Base-by-base conservation (phyloP, 2,329 filamentous ascomycete genomes). In the Coleophoma cylindrospora region DNA sequence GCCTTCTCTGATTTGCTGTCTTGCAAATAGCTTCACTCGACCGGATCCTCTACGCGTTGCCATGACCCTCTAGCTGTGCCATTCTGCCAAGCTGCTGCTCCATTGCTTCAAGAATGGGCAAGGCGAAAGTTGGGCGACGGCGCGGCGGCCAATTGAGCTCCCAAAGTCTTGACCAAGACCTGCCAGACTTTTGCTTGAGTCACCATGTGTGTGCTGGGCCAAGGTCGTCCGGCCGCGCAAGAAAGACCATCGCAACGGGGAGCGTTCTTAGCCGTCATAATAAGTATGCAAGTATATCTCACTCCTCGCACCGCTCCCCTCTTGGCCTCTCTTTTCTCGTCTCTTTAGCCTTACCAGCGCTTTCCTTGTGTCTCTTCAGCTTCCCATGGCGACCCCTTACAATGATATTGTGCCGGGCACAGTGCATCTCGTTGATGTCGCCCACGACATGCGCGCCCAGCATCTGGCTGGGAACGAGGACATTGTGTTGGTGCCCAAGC, bases 401-500 rank as follows among this genome's bases (percentile, higher is more conserved):
- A 38, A 27, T 27, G 41, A 45, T 40, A 32, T 45, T n/a, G 62
- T 60, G 4, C 58, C 58, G 6, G 58, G 60, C 40, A 61, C 58
- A n/a, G 54, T 59, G 47, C 54, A 59, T 45, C 54, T 62, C 13
- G 55, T 62, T 19, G 58, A 61, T 46, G 45, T 58, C 1, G 53
- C 41, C 33, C 53, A 49, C 13, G 43, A 47, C 9, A 53, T 54
- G 32, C 49, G 54, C 19, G 17, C 49, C 12, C 32, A 32, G 13
- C 51, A 54, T 49, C 41, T 43, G 12, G 47, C 48, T 40, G 52
- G 53, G 19, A 56, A 54, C n/a, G 49, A 58, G 37, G 60, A 57
- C 19, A 57, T 62, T 38, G 56, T 59, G 17, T 51, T 62, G 11
- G 54, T 61, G 22, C 60, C 60, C 17, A 52, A 53, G 14, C 66